Percentiles rank a stretch among this genome's conserved stretches.
Conservation (phyloP, 2,329 filamentous ascomycete genomes). For the Endothia cerciana region DNA sequence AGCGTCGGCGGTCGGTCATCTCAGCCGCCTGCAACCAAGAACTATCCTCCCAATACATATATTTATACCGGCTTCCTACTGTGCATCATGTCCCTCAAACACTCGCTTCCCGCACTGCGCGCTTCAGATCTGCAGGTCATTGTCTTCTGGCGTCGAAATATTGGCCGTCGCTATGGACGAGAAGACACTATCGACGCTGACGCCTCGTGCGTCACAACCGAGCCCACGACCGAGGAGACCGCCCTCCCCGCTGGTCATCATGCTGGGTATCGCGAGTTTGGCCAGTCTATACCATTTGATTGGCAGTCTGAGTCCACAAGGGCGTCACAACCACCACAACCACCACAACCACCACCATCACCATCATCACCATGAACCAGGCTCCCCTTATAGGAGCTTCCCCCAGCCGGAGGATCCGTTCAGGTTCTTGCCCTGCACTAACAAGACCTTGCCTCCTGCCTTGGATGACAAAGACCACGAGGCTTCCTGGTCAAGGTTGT, state of each 20-base stretch:
- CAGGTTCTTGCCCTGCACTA: constrained; percentile 52
- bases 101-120: background rate
- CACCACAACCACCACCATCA: background rate
- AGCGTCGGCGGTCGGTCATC: no score
- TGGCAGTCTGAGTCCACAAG: constrained; percentile 6
- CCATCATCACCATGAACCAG: background rate
- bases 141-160: background rate
- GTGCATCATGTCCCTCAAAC: background rate
- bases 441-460: constrained; percentile 43
- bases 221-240: constrained; percentile 1
- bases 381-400: constrained; percentile 43
- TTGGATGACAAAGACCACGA: constrained; percentile 45
- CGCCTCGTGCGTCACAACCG: background rate
- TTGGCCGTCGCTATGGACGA: background rate
- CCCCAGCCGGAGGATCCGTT: constrained; percentile 50
- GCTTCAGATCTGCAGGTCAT: background rate
- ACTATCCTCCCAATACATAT: no score
- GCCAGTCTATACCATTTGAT: constrained; percentile 13
- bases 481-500: constrained; percentile 45
- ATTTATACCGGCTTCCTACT: background rate
- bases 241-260: background rate
- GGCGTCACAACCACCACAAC: constrained; percentile 10
- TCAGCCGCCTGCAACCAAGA: no score
- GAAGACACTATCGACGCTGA: background rate
- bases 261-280: constrained; percentile 15